Evolutionary conservation across 2,329 filamentous ascomycete genomes (phyloP).

Genomic region (Fusarium lateritium): DNA sequence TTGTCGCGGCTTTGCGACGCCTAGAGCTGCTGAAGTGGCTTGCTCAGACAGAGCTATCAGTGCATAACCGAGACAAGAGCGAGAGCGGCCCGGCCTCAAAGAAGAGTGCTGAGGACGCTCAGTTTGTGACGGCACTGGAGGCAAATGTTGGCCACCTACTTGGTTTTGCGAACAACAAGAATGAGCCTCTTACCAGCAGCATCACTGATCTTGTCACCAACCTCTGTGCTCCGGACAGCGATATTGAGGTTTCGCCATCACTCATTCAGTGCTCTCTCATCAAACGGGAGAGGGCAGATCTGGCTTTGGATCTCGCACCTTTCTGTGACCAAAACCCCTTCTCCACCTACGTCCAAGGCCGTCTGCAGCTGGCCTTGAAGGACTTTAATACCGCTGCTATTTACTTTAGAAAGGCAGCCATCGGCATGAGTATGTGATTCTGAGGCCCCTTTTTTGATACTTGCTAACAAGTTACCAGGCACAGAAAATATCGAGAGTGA

Average conservation of each 20-base stretch:
- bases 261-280: constrained; percentile 75
- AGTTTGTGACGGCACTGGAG: constrained; percentile 71
- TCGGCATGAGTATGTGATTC: constrained; percentile 81
- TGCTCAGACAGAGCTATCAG: constrained; percentile 69
- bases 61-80: constrained; percentile 61
- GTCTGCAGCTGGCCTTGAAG: constrained; percentile 80
- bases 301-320: constrained; percentile 70
- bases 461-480: constrained; percentile 57
- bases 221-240: constrained; percentile 74
- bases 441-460: not conserved
- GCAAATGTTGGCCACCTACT: constrained; percentile 75
- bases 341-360: constrained; percentile 87
- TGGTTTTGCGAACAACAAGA: constrained; percentile 67
- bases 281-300: constrained; percentile 71
- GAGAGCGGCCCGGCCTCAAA: constrained; percentile 54
- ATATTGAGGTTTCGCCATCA: constrained; percentile 74
- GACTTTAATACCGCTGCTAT: constrained; percentile 81
- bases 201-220: constrained; percentile 78
- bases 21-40: constrained; percentile 83
- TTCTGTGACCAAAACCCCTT: constrained; percentile 72
- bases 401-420: constrained; percentile 86
- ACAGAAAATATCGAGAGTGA: constrained; percentile 62
- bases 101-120: constrained; percentile 62
- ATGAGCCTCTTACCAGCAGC: constrained; percentile 68
- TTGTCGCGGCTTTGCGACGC: constrained; percentile 80